Base-by-base conservation (phyloP, 768 basidiomycete genomes). In the Russula brevipes region DNA sequence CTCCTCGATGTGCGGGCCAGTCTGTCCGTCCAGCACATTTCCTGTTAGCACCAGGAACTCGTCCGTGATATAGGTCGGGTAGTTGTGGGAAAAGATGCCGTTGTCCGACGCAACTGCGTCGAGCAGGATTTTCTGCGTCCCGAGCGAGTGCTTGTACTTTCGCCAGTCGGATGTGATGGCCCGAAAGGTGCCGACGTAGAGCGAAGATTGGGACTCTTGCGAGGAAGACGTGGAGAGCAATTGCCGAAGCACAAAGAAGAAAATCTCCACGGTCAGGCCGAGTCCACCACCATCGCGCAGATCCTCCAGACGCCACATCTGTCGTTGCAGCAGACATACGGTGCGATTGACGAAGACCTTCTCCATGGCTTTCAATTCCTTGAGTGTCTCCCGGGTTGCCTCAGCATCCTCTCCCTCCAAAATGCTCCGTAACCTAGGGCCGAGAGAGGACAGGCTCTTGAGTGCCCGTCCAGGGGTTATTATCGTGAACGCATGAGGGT, bases 211-310 rank as follows among this genome's bases (percentile, higher is more conserved):
- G 31, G 59, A 36, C 14, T 52, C 41, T 1, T 59, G 8, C n/a
- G 19, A 42, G 5, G 59, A 36, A 4, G 44, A 36, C 31, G 31
- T 30, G 16, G 44, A 54, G 24, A 60, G 19, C 3, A 47, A 24
- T 19, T 54, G 52, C 24, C 4, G 30, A 19, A 60, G 44, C 12
- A 35, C 19, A 9, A 54, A 52, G 42, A 60, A 54, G 33, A 54
- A 60, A 10, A 60, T 41, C 24, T 60, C 52, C 19, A 54, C 35
- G 2, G 33, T 53, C n/a, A 60, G 46, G 14, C 35, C 59, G 33
- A 60, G 52, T 11, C 59, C 59, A 35, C 59, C 16, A 5, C 52
- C 52, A 8, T 19, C 42, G 4, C 31, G 1, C 7, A 55, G 8
- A n/a, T 44, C 54, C 30, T 55, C 41, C 9, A 44, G 2, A 10